Evolutionary conservation across 2,329 filamentous ascomycete genomes (phyloP), one percentile per base, ranked within the genome.

Genomic region (Blastomyces gilchristii): DNA sequence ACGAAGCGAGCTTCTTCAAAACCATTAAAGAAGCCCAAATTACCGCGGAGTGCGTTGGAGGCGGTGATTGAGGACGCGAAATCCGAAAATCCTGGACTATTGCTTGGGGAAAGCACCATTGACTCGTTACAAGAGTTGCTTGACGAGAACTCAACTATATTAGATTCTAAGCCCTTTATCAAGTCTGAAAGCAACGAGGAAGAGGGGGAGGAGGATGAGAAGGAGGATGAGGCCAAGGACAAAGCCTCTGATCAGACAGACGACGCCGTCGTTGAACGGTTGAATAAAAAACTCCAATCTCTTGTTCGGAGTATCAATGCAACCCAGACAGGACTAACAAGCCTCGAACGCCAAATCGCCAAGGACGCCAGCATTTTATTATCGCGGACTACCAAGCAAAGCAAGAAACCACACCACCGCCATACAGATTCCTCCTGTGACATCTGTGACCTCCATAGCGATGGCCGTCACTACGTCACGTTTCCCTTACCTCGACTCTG

Each of bases 41-140:
- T 78, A 37, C 77, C 77, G 22, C 75, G 75, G 58, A 79, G 77
- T 64, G 77, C 72, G 3, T 65, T 79, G 22, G 76, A 77, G 62
- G 73, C 74, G 2, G 73, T 79, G 31, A 71, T 79, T 47, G 73
- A 77, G 60, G 72, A 77, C 62, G 71, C 71, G 28, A 77, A 71
- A 63, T 72, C 73, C 1, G 70, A 76, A 59, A 74, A 73, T 39
- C 73, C 77, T 25, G 68, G 70, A 1, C 67, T 78, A 22, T 71
- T 72, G 14, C 65, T 78, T 5, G 76, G 77, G 14, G 77, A 79
- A 63, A 76, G 76, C 64, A 80, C 78, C 1, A 73, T 80, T 52
- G 75, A 78, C 60, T 79, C 76, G 22, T 73, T 80, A 22, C 73
- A 78, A 61, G 71, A 74, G 16, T 69, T 80, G 31, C 68, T 80